Evolutionary conservation across 2,329 filamentous ascomycete genomes (phyloP), one percentile per base, ranked within the genome.

Genomic region (Fulvia fulva): DNA sequence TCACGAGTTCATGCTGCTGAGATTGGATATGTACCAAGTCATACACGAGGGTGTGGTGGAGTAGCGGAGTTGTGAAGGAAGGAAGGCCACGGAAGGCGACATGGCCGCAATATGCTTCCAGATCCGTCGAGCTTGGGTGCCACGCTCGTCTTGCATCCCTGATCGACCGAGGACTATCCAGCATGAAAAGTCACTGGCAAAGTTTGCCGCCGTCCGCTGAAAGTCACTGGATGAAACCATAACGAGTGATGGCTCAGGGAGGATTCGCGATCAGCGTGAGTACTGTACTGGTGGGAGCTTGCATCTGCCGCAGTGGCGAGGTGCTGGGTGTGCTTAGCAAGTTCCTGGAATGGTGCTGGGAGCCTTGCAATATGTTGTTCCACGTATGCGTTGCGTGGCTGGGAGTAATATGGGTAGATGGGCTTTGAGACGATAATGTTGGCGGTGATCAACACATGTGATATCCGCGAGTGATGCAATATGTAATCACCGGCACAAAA

Each of bases 41-140:
- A 19, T 41, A 19, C 16, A 41, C 37, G 16, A 19, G 37, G 46
- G 25, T 52, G 49, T 43, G 54, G 52, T 57, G 47, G 41, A 25
- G 54, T 23, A 22, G 44, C 45, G 52, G 52, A 56, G 53, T 49
- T 19, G 46, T 14, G 34, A 41, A n/a, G 46, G 47, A 21, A 59
- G 57, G 49, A 50, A 53, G 47, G 45, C 25, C 51, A 52, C 57
- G 56, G 52, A 47, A 32, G 14, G 14, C 16, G 14, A 16, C 14
- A 14, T n/a, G 37, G 19, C 14, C 19, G 37, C 19, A 45, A 25
- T 44, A 55, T 26, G 53, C 30, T 30, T 51, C 28, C 1, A 37
- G n/a, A 22, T n/a, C 5, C 34, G 11, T 28, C 46, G 28, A 50
- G 14, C 4, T 28, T 19, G 23, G 23, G 46, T 28, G 46, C 46